Percentiles rank a stretch among this genome's conserved stretches.
Conservation (phyloP, 257 asterid species). For the Leonotis leonurus region DNA sequence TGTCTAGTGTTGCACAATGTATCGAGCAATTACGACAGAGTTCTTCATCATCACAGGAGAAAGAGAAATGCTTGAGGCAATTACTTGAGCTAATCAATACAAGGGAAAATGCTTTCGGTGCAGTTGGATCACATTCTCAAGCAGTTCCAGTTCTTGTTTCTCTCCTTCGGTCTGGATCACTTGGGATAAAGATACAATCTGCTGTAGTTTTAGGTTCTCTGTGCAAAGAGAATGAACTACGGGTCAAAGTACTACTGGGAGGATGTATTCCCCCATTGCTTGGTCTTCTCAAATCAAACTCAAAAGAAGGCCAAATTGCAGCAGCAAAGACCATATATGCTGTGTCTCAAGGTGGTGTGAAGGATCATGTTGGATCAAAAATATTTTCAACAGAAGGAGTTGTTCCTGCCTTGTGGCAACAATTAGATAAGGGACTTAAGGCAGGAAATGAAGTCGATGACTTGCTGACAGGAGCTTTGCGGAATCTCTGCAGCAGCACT, state of each 20-base stretch:
- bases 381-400: conserved; percentile 98
- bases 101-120: conserved; percentile 85
- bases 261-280: conserved; percentile 98
- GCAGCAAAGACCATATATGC: conserved; percentile 94
- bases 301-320: conserved; percentile 86
- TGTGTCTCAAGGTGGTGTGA: conserved; percentile 91
- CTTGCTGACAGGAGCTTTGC: conserved; percentile 76
- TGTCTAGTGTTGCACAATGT: conserved; percentile 96
- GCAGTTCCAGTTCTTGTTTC: conserved; percentile 99
- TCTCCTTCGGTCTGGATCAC: conserved; percentile 91
- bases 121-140: conserved; percentile 98
- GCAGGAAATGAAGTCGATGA: conserved; percentile 85
- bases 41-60: conserved; percentile 76
- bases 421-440: conserved; percentile 76
- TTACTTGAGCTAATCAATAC: conserved; percentile 74
- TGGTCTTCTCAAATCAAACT: conserved; percentile 91
- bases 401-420: conserved; percentile 92
- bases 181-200: conserved; percentile 84
- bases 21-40: conserved; percentile 90
- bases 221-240: conserved; percentile 89
- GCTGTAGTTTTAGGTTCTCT: conserved; percentile 87
- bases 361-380: conserved; percentile 96
- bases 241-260: conserved; percentile 90
- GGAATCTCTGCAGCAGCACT: conserved; percentile 85
- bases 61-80: conserved; percentile 73